Evolutionary conservation across 805 yeast species (phyloP).

Genomic region (Candida succiphila): DNA sequence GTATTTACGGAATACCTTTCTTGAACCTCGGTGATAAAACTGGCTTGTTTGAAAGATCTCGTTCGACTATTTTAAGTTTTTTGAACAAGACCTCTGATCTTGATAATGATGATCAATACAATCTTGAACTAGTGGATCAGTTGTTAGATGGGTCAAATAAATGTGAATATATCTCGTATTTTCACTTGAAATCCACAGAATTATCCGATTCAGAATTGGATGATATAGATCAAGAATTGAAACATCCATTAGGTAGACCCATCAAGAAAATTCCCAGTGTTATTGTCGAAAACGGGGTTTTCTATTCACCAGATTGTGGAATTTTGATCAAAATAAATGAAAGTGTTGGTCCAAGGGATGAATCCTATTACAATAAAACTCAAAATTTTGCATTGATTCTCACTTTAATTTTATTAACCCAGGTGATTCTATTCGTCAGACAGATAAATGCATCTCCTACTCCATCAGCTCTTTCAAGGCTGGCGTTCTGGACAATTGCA

Average conservation of each 20-base stretch:
- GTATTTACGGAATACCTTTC: constrained; percentile 54
- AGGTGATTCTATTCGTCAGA: constrained; percentile 46
- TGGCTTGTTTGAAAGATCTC: constrained; percentile 35
- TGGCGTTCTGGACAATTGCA: constrained; percentile 61
- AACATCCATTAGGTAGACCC: constrained; percentile 73
- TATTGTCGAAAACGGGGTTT: constrained; percentile 40
- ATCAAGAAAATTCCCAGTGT: constrained; percentile 48
- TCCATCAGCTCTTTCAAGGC: constrained; percentile 68
- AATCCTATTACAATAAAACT: constrained; percentile 28
- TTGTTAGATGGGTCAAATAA: constrained; percentile 19
- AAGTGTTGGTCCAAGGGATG: constrained; percentile 48
- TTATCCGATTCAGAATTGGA: constrained; percentile 41
- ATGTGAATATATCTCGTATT: constrained; percentile 66
- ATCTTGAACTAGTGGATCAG: constrained; percentile 24
- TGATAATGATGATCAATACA: constrained; percentile 25
- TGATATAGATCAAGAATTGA: constrained; percentile 63
- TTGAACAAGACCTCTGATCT: constrained; percentile 30
- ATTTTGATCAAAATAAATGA: constrained; percentile 30
- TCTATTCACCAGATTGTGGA: constrained; percentile 91
- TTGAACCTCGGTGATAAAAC: constrained; percentile 29
- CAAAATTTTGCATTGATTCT: constrained; percentile 34
- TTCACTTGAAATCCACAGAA: constrained; percentile 59
- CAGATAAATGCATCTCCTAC: constrained; percentile 70
- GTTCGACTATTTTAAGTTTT: constrained; percentile 31
- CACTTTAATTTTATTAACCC: constrained; percentile 34